phyloP scores from a whole-genome alignment of 306 rosid species.

The Lotus japonicus region DNA sequence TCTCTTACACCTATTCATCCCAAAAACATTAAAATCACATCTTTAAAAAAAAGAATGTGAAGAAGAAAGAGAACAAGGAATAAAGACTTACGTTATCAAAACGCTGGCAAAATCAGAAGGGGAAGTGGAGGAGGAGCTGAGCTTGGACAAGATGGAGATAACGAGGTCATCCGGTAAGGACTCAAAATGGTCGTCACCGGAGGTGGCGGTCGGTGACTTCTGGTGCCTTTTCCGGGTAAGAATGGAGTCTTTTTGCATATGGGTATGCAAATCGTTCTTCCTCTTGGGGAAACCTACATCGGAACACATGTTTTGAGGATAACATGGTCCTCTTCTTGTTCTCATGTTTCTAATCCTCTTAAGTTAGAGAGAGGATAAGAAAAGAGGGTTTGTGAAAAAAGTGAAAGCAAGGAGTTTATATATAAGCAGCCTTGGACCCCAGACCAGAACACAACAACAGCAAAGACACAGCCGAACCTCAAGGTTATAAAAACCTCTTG shows the following conservation, averaged over 20 bases:
- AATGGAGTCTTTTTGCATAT: conserved; percentile 1
- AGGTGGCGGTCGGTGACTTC: conserved; percentile 9
- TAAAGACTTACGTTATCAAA: conserved; percentile 62
- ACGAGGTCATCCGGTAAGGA: conserved; percentile 81
- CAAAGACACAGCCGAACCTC: conserved; percentile 45
- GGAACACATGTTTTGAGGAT: conserved; percentile 27
- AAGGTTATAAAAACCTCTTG: neutral
- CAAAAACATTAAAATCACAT: neutral
- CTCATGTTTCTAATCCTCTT: conserved; percentile 44
- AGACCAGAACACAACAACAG: conserved; percentile 34
- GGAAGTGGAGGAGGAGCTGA: conserved; percentile 47
- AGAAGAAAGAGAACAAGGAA: neutral
- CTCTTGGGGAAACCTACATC: conserved; percentile 23
- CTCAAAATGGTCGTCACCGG: conserved; percentile 47
- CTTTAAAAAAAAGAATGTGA: neutral
- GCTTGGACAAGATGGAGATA: conserved; percentile 57
- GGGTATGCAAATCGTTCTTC: conserved; percentile 24
- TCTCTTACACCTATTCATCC: conserved; percentile 68
- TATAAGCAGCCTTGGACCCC: conserved; percentile 17
- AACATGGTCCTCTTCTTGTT: conserved; percentile 76
- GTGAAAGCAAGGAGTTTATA: conserved; percentile 24
- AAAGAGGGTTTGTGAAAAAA: neutral
- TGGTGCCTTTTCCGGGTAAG: conserved; percentile 38
- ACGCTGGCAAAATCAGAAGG: conserved; percentile 72
- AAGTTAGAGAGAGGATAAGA: conserved; percentile 14